phyloP scores from a whole-genome alignment of 106 monocot genomes.

The Narthecium ossifragum region DNA sequence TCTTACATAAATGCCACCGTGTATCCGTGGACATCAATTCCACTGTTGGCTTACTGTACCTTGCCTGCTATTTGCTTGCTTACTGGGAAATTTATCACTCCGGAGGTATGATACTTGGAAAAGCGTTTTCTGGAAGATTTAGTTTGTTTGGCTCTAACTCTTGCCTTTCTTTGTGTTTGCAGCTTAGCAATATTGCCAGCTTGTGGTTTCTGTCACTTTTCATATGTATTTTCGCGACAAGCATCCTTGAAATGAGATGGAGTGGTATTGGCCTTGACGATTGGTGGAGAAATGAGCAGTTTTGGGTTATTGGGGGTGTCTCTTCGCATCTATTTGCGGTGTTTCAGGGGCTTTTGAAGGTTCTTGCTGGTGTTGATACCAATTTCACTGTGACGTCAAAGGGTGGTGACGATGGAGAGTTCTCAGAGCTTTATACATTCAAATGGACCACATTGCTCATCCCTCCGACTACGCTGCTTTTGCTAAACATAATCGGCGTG shows the following conservation, averaged over 20 bases:
- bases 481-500: slow-evolving; percentile 65
- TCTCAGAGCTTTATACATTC: slow-evolving; percentile 68
- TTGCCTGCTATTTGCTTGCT: slow-evolving; percentile 58
- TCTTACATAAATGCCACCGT: slow-evolving; percentile 62
- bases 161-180: background rate
- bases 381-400: slow-evolving; percentile 82
- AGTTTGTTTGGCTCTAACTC: background rate
- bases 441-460: slow-evolving; percentile 82
- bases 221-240: slow-evolving; percentile 51
- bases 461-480: slow-evolving; percentile 70
- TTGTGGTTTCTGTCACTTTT: slow-evolving; percentile 51
- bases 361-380: slow-evolving; percentile 77
- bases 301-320: slow-evolving; percentile 77
- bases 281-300: slow-evolving; percentile 71
- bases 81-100: slow-evolving; percentile 51
- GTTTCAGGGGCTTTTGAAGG: slow-evolving; percentile 69
- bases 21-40: slow-evolving; percentile 57
- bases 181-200: slow-evolving; percentile 51
- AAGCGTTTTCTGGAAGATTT: background rate
- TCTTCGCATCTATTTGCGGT: slow-evolving; percentile 72
- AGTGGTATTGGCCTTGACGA: slow-evolving; percentile 46
- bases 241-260: slow-evolving; percentile 61
- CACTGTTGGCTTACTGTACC: slow-evolving; percentile 56
- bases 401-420: slow-evolving; percentile 54
- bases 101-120: slow-evolving; percentile 19